Percentiles rank a stretch among this genome's conserved stretches.
Conservation (phyloP, 2,329 filamentous ascomycete species). For the Diaporthe helianthi region DNA sequence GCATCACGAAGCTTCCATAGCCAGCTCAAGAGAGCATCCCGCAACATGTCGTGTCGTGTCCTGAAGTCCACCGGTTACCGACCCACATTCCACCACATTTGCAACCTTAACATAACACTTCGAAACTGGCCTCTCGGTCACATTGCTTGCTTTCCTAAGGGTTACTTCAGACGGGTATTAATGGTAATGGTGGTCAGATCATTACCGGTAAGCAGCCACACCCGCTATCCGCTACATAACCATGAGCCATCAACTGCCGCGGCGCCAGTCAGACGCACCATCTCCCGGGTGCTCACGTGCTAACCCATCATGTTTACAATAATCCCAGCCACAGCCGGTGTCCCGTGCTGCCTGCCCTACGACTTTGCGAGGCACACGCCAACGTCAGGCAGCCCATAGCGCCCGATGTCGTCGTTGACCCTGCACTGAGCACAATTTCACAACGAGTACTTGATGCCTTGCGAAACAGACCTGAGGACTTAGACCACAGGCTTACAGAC, state of each 20-base stretch:
- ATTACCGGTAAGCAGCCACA: constrained; percentile 15
- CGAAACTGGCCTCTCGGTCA: no score
- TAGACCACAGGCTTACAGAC: no score
- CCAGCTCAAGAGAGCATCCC: no score
- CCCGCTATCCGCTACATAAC: not conserved
- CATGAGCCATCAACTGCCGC: not conserved
- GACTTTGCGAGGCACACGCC: constrained; percentile 6
- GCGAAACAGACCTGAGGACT: no score
- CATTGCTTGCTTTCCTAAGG: no score
- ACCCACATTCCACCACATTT: constrained; percentile 6
- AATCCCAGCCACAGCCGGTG: not conserved
- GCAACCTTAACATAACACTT: no score
- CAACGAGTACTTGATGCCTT: not conserved
- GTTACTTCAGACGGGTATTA: no score
- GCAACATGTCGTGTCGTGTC: constrained; percentile 16
- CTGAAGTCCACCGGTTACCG: no score
- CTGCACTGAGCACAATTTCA: not conserved
- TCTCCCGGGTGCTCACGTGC: not conserved
- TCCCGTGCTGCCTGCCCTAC: not conserved
- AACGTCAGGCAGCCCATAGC: constrained; percentile 4
- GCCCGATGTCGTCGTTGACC: constrained; percentile 1
- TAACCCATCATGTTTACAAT: not conserved
- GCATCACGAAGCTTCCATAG: constrained; percentile 10
- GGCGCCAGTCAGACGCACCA: not conserved
- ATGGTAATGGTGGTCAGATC: constrained; percentile 2